Percentiles rank a stretch among this genome's conserved stretches.
phyloP scores from a whole-genome alignment of 495 filamentous ascomycete species.

The Tetracladium marchalianum region DNA sequence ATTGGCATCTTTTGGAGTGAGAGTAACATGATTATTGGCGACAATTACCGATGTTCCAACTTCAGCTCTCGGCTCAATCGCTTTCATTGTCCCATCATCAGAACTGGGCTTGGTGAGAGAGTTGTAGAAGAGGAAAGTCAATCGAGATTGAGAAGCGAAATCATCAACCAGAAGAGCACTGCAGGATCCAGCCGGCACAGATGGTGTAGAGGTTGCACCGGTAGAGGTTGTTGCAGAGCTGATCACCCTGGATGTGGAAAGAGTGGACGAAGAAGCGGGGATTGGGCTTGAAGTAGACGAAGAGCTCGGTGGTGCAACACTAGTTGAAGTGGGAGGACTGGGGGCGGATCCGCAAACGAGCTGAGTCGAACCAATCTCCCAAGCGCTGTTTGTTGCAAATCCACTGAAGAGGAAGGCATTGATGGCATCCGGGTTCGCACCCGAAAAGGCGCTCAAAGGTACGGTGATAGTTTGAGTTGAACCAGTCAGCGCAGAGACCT shows the following conservation, averaged over 20 bases:
- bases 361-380: slow-evolving; percentile 43
- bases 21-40: slow-evolving; percentile 39
- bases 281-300: neutral
- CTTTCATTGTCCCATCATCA: slow-evolving; percentile 48
- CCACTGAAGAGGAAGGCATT: slow-evolving; percentile 40
- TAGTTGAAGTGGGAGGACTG: slow-evolving; percentile 4
- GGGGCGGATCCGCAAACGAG: slow-evolving; percentile 32
- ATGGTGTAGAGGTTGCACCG: slow-evolving; percentile 2
- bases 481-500: slow-evolving; percentile 39
- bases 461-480: slow-evolving; percentile 40
- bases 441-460: slow-evolving; percentile 38
- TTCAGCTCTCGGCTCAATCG: slow-evolving; percentile 7
- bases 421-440: slow-evolving; percentile 41
- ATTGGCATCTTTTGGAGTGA: slow-evolving; percentile 34
- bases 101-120: slow-evolving; percentile 44
- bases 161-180: slow-evolving; percentile 47
- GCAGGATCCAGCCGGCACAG: slow-evolving; percentile 28
- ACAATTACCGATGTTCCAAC: slow-evolving; percentile 38
- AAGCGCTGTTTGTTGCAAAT: slow-evolving; percentile 34
- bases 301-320: neutral
- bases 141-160: slow-evolving; percentile 51
- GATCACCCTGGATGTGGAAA: neutral
- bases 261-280: neutral
- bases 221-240: neutral
- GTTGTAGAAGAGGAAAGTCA: slow-evolving; percentile 58